A percentile compares a stretch with the other conserved stretches of the same genome.
Evolutionary conservation across 179 eudicot species (phyloP).

Genomic region (Pouteria campechiana): DNA sequence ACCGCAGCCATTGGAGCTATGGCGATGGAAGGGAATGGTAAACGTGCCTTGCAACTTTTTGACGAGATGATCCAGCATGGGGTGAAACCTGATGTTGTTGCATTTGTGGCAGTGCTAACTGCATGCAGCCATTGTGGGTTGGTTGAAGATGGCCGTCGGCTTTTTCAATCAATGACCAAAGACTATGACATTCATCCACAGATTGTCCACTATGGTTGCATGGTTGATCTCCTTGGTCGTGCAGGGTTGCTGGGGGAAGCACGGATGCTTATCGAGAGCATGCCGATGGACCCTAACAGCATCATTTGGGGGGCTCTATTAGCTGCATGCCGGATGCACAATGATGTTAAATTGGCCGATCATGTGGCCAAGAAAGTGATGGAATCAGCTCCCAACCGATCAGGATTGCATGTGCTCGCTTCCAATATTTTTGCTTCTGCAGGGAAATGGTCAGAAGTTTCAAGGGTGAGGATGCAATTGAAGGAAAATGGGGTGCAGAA

Average conservation of each 20-base stretch:
- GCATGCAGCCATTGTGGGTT: constrained; percentile 34
- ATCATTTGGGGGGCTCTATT: constrained; percentile 25
- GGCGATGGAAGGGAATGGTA: constrained; percentile 29
- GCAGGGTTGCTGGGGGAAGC: constrained; percentile 27
- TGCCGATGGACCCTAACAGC: constrained; percentile 26
- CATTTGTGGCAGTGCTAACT: constrained; percentile 14
- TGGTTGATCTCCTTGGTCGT: constrained; percentile 31
- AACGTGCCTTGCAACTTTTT: constrained; percentile 19
- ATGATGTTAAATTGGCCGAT: constrained; percentile 16
- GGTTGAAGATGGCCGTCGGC: constrained; percentile 20
- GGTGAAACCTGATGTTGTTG: constrained; percentile 21
- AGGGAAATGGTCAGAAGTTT: constrained; percentile 26
- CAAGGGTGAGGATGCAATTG: constrained; percentile 21
- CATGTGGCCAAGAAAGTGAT: constrained; percentile 11
- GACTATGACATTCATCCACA: constrained; percentile 12
- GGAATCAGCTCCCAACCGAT: constrained; percentile 1
- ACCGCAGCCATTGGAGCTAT: constrained; percentile 34
- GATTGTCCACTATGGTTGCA: constrained; percentile 25
- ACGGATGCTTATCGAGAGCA: constrained; percentile 17
- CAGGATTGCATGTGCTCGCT: constrained; percentile 22
- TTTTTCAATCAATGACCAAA: constrained; percentile 17
- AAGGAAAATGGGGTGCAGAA: constrained; percentile 20
- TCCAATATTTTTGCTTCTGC: constrained; percentile 29
- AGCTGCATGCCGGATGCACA: constrained; percentile 27
- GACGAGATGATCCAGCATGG: constrained; percentile 18